phyloP scores from a whole-genome alignment of 2,329 filamentous ascomycete genomes.

The Westerdykella sp. region DNA sequence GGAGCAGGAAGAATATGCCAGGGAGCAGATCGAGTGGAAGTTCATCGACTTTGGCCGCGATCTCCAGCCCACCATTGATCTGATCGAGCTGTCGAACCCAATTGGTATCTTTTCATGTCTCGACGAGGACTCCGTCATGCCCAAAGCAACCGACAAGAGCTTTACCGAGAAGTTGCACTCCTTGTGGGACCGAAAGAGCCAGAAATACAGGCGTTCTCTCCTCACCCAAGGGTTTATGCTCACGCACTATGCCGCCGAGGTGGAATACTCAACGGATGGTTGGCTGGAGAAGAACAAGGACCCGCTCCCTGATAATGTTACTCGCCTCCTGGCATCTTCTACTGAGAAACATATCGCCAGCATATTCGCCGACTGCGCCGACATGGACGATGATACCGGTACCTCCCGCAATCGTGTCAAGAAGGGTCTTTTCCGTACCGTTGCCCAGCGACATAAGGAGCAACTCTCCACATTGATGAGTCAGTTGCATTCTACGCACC shows the following conservation, averaged over 20 bases:
- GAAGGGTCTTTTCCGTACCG: conserved; percentile 93
- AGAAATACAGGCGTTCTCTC: conserved; percentile 84
- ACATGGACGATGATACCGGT: conserved; percentile 66
- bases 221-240: conserved; percentile 89
- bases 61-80: conserved; percentile 91
- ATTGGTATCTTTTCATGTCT: conserved; percentile 98
- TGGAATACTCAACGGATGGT: conserved; percentile 89
- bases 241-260: conserved; percentile 95
- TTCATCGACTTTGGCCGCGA: conserved; percentile 99
- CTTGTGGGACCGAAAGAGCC: conserved; percentile 91
- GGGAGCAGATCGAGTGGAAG: conserved; percentile 98
- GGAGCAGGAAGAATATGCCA: conserved; percentile 95
- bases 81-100: conserved; percentile 92
- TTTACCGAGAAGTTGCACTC: conserved; percentile 98
- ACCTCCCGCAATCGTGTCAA: conserved; percentile 76
- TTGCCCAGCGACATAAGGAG: conserved; percentile 95
- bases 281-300: conserved; percentile 99
- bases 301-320: conserved; percentile 94
- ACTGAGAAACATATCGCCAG: conserved; percentile 74
- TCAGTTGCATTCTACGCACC: conserved; percentile 91
- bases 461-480: conserved; percentile 95
- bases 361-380: conserved; percentile 83
- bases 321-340: conserved; percentile 76
- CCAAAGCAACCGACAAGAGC: conserved; percentile 91
- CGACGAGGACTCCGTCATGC: conserved; percentile 98